Percentiles rank a stretch among this genome's conserved stretches.
These are phyloP conservation scores for Agaricus subrufescens DNA, from an alignment of 768 basidiomycete genomes.

Conservation along the genomic window DNA sequence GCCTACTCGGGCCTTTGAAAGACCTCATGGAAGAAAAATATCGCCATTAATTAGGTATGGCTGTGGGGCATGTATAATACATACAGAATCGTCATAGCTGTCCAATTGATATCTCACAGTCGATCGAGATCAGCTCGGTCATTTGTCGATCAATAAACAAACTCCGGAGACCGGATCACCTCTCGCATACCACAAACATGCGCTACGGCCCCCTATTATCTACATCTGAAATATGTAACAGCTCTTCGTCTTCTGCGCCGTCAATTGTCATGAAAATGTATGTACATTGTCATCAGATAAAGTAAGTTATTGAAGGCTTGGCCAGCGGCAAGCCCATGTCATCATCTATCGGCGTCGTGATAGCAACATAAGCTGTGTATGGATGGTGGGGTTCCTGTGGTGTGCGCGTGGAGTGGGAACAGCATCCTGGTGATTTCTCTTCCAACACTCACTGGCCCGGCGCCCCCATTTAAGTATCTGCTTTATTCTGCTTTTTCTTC, in stretches of 20 bases:
- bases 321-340: no score
- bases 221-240: no score
- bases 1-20: conserved; percentile 85
- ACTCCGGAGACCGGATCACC: background rate
- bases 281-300: no score
- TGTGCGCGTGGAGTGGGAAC: conserved; percentile 17
- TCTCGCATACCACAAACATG: background rate
- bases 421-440: background rate
- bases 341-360: conserved; percentile 13
- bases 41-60: conserved; percentile 25
- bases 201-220: no score
- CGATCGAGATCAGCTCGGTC: background rate
- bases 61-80: background rate
- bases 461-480: no score
- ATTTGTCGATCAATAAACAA: background rate
- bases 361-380: conserved; percentile 14
- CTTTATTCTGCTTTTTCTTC: background rate
- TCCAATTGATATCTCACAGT: background rate
- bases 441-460: conserved; percentile 5
- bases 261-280: no score
- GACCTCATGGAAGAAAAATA: conserved; percentile 86
- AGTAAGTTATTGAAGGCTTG: no score
- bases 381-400: background rate
- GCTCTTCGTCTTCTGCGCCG: no score
- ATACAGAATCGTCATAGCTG: background rate